A percentile compares a stretch with the other conserved stretches of the same genome.
Evolutionary conservation across 2,329 filamentous ascomycete species (phyloP).

Genomic region (Paramyrothecium sp.): DNA sequence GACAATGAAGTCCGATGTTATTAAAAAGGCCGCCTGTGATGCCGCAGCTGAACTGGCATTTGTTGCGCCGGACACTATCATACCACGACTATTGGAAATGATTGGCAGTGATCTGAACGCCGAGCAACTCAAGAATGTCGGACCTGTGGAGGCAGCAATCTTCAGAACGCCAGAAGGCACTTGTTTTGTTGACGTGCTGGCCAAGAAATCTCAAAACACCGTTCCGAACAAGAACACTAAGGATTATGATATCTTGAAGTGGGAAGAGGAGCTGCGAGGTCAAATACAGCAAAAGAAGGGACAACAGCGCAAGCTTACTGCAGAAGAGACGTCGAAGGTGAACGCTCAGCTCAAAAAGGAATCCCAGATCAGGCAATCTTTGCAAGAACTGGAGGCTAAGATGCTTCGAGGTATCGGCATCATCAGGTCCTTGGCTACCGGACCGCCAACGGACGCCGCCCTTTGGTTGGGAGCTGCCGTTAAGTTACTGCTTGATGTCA

Average conservation of each 20-base stretch:
- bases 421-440: constrained; percentile 76
- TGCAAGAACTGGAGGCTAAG: constrained; percentile 67
- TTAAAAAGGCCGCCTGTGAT: constrained; percentile 73
- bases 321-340: constrained; percentile 87
- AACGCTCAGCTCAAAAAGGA: constrained; percentile 91
- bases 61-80: constrained; percentile 81
- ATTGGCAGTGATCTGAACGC: constrained; percentile 73
- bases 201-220: constrained; percentile 70
- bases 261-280: constrained; percentile 87
- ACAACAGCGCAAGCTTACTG: constrained; percentile 82
- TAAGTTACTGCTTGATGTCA: constrained; percentile 67
- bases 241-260: constrained; percentile 94
- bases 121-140: constrained; percentile 67
- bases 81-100: constrained; percentile 71
- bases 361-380: constrained; percentile 69
- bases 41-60: constrained; percentile 91
- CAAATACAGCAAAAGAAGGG: constrained; percentile 94
- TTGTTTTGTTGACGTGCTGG: constrained; percentile 85
- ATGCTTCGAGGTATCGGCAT: constrained; percentile 84
- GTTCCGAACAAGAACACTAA: constrained; percentile 85
- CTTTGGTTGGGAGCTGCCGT: constrained; percentile 87
- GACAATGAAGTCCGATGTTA: constrained; percentile 20
- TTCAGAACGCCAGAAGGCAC: constrained; percentile 88
- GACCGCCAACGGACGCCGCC: constrained; percentile 84
- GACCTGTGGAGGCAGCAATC: constrained; percentile 88